Evolutionary conservation across 2,329 filamentous ascomycete genomes (phyloP), one percentile per base, ranked within the genome.

Genomic region (Trichoderma lentiforme): DNA sequence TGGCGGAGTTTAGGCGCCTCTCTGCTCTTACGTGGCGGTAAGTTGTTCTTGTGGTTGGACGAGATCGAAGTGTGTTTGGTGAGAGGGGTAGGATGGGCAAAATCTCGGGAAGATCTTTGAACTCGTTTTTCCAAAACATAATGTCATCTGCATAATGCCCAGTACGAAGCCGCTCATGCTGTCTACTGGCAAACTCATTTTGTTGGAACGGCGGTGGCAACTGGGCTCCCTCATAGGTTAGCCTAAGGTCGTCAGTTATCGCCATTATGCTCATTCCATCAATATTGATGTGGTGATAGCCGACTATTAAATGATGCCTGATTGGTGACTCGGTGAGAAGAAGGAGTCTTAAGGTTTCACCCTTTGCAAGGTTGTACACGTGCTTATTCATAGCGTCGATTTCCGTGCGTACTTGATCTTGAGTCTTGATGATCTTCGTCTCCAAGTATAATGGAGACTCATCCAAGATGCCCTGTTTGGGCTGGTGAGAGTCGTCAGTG

Each of bases 231-330:
- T 77, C 77, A 75, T 87, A 88, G 0, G 76, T 80, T 36, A 78
- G 80, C n/a, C 84, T 79, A 3, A 88, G 71, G 34, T 88, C 85
- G 0, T 73, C 32, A 12, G 85, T 71, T 21, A 88, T 77, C 1
- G 87, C 73, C 8, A 83, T 74, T 3, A 81, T 81, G 60, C 84
- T 84, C 51, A 82, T 73, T 1, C 83, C 85, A 73, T 89, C 87
- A 79, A 88, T 82, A 36, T 80, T 77, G 47, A 88, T 87, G 74
- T 88, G 86, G 71, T 87, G 86, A 60, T 80, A 81, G 1, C 78
- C 78, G 5, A 88, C 60, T 0, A 89, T 51, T 3, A 87, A 72
- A 73, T 78, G 82, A 71, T 86, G 82, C 1, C 67, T 0, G 21
- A 76, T 75, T 0, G 78, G 71, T 0, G 80, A 79, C 6, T 79